These are phyloP conservation scores for Boletus pseudopeckii DNA, from an alignment of 768 basidiomycete genomes.

Conservation along the genomic window DNA sequence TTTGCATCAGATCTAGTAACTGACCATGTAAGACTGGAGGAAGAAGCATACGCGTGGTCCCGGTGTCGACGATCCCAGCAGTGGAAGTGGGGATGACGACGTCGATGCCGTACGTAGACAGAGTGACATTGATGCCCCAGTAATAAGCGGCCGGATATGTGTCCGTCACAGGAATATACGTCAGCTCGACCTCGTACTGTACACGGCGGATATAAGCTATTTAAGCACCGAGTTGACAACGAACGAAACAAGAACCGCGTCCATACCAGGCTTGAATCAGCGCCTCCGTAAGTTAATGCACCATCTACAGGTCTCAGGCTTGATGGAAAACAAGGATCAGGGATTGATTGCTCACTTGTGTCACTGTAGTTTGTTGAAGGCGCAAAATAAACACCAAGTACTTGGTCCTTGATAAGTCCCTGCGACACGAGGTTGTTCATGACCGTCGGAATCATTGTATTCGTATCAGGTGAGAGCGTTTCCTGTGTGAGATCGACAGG, in stretches of 20 bases:
- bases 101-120: conserved; percentile 9
- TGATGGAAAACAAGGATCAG: too few species aligned
- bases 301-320: conserved; percentile 18
- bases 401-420: conserved; percentile 9
- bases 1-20: background rate
- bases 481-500: conserved; percentile 19
- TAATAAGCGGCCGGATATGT: conserved; percentile 22
- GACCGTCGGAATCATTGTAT: conserved; percentile 21
- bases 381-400: conserved; percentile 22
- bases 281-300: conserved; percentile 27
- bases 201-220: background rate
- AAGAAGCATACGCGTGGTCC: conserved; percentile 19
- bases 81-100: conserved; percentile 15
- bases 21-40: background rate
- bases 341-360: conserved; percentile 8
- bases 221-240: background rate
- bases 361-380: conserved; percentile 17
- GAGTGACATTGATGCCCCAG: conserved; percentile 32
- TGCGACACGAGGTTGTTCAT: conserved; percentile 23
- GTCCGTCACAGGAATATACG: conserved; percentile 24
- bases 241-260: background rate
- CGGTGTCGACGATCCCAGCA: conserved; percentile 30
- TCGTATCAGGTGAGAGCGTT: background rate
- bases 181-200: conserved; percentile 24
- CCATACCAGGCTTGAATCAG: conserved; percentile 16